Percentiles rank a stretch among this genome's conserved stretches.
Conservation (phyloP, 164 flowering plant genomes). For the Sextonia rubra region DNA sequence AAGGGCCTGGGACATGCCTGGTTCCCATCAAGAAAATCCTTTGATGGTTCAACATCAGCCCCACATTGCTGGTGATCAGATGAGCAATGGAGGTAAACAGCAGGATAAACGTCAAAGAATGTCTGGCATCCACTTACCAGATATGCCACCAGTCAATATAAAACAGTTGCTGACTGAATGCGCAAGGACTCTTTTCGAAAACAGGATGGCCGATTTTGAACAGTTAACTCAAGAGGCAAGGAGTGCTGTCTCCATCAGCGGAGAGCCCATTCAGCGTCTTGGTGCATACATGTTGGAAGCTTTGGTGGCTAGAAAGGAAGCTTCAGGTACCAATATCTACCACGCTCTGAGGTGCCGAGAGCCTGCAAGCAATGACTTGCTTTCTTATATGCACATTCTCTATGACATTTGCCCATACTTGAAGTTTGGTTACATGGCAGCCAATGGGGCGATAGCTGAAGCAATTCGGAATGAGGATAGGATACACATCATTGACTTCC, state of each 20-base stretch:
- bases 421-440: constrained; percentile 85
- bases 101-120: constrained; percentile 42
- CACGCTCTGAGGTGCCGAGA: constrained; percentile 40
- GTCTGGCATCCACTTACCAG: constrained; percentile 17
- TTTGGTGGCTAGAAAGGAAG: constrained; percentile 32
- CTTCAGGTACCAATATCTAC: constrained; percentile 30
- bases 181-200: constrained; percentile 22
- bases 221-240: constrained; percentile 8
- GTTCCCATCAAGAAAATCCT: constrained; percentile 10
- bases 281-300: constrained; percentile 42
- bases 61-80: constrained; percentile 21
- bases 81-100: constrained; percentile 17
- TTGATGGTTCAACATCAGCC: constrained; percentile 25
- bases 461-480: constrained; percentile 57
- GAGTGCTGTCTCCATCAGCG: constrained; percentile 20
- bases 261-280: constrained; percentile 35
- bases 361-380: constrained; percentile 58
- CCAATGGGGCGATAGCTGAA: constrained; percentile 82
- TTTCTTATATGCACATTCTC: constrained; percentile 66
- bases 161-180: constrained; percentile 21
- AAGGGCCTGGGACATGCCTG: constrained; percentile 25
- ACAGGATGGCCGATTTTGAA: constrained; percentile 9
- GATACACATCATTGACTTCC: constrained; percentile 72
- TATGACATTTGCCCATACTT: constrained; percentile 78
- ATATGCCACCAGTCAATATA: constrained; percentile 10